Evolutionary conservation across 495 filamentous ascomycete species (phyloP).

Genomic region (Parmelia sp.): DNA sequence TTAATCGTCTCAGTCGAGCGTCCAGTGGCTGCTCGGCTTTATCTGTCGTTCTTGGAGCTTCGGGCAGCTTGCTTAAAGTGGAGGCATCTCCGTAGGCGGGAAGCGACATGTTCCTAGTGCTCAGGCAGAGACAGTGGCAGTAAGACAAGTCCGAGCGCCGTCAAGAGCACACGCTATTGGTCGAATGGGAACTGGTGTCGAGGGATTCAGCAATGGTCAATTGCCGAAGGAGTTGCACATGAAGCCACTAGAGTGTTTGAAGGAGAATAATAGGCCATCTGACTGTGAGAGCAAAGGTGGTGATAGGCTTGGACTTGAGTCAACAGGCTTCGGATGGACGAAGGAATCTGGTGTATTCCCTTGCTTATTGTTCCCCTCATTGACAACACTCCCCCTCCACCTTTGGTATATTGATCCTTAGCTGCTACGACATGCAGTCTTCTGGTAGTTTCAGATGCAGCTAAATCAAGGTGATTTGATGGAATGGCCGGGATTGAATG

Average conservation of each 20-base stretch:
- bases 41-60: background rate
- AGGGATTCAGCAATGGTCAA: background rate
- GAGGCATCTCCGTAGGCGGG: background rate
- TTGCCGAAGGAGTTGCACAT: background rate
- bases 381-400: background rate
- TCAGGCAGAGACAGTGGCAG: background rate
- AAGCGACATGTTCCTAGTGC: background rate
- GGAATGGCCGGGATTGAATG: background rate
- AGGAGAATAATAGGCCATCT: background rate
- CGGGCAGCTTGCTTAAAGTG: background rate
- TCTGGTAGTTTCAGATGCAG: background rate
- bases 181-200: background rate
- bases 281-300: background rate
- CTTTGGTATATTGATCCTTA: background rate
- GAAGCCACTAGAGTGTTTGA: background rate
- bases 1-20: conserved; percentile 38
- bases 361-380: background rate
- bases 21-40: conserved; percentile 25
- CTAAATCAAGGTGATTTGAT: background rate
- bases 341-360: background rate
- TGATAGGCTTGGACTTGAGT: background rate
- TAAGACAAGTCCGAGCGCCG: background rate
- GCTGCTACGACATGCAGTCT: background rate
- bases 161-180: background rate
- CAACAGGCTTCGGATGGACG: background rate